phyloP scores from a whole-genome alignment of 1,139 yeast genomes.

The Blastobotrys elegans region DNA sequence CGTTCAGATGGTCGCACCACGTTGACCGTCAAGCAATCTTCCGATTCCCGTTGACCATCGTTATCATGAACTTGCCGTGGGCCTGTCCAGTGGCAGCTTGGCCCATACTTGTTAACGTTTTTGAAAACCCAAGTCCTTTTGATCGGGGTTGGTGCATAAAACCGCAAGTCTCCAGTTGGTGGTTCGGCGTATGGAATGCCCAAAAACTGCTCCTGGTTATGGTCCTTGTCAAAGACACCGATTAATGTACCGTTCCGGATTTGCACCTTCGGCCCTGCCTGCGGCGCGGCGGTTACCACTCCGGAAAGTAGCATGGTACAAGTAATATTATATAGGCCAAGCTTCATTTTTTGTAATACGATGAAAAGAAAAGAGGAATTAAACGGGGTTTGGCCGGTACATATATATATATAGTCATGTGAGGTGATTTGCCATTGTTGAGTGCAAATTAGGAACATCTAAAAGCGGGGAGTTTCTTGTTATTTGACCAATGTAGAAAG shows the following conservation, averaged over 20 bases:
- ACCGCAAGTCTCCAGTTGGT: conserved; percentile 23
- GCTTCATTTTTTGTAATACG: too few relatives aligned
- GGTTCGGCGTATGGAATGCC: conserved; percentile 28
- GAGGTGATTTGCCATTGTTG: too few relatives aligned
- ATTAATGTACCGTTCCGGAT: conserved; percentile 1
- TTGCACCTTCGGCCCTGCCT: not conserved
- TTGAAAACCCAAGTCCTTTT: conserved; percentile 7
- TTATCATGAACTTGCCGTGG: not conserved
- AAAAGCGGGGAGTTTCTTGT: too few relatives aligned
- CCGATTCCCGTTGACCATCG: conserved; percentile 12
- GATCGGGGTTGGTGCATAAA: conserved; percentile 16
- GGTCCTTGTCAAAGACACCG: not conserved
- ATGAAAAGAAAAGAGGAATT: too few relatives aligned
- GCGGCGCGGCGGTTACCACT: not conserved
- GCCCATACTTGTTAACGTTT: conserved; percentile 14
- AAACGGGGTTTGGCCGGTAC: too few relatives aligned
- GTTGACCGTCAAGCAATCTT: conserved; percentile 25
- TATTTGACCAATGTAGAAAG: too few relatives aligned
- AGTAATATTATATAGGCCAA: too few relatives aligned
- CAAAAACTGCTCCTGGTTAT: conserved; percentile 14
- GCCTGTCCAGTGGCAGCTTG: conserved; percentile 11
- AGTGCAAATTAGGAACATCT: too few relatives aligned
- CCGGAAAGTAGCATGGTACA: not conserved
- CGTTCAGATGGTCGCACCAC: conserved; percentile 17
- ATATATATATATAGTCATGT: too few relatives aligned